Evolutionary conservation across 257 asterid genomes (phyloP).

Genomic region (Penstemon barbatus): DNA sequence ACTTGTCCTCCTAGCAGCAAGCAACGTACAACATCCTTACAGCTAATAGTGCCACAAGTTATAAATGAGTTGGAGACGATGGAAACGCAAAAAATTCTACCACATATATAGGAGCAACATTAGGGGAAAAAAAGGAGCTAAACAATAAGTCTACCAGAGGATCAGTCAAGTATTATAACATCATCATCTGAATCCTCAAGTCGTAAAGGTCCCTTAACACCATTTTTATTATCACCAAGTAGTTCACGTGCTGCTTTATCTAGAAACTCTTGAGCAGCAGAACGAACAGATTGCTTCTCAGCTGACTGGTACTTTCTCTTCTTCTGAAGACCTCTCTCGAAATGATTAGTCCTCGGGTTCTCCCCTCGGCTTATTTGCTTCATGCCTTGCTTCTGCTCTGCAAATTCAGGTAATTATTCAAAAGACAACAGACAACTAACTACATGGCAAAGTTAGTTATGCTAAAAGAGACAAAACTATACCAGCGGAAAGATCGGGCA

Average conservation of each 20-base stretch:
- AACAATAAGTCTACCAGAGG: slow-evolving; percentile 56
- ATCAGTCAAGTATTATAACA: slow-evolving; percentile 54
- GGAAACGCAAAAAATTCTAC: slow-evolving; percentile 4
- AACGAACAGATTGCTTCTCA: slow-evolving; percentile 73
- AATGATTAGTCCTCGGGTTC: slow-evolving; percentile 42
- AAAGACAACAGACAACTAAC: slow-evolving; percentile 25
- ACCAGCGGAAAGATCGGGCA: slow-evolving; percentile 90
- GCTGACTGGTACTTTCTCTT: slow-evolving; percentile 69
- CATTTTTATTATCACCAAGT: slow-evolving; percentile 74
- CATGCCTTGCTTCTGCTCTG: slow-evolving; percentile 94
- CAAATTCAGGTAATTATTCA: slow-evolving; percentile 43
- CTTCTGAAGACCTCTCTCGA: slow-evolving; percentile 57
- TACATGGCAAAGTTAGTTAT: slow-evolving; percentile 8
- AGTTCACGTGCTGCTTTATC: slow-evolving; percentile 93
- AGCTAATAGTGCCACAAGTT: too few species aligned
- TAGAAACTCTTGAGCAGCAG: slow-evolving; percentile 91
- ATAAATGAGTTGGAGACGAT: background rate
- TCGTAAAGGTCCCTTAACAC: slow-evolving; percentile 77
- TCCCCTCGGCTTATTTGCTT: slow-evolving; percentile 70
- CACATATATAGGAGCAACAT: slow-evolving; percentile 27
- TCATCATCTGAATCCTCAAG: slow-evolving; percentile 65
- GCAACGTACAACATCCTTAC: too few species aligned
- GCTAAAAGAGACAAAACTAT: slow-evolving; percentile 24
- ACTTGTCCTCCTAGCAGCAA: too few species aligned
- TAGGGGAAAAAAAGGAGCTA: slow-evolving; percentile 19